Evolutionary conservation across 2,329 filamentous ascomycete species (phyloP), one percentile per base, ranked within the genome.

Genomic region (Beauveria caledonica): DNA sequence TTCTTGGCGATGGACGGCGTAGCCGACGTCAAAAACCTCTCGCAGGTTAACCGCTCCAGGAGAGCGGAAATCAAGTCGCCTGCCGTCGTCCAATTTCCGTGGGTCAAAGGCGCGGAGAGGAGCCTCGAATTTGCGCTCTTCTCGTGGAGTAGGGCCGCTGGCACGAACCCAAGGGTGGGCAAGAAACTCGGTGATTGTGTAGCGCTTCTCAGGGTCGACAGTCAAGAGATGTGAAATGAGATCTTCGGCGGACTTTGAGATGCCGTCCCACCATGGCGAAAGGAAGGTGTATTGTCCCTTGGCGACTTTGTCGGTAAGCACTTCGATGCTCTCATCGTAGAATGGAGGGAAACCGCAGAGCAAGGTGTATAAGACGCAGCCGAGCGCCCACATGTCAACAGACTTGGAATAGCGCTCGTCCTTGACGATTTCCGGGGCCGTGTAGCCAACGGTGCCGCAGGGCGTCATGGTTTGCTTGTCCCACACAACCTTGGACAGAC

Each of bases 201-300:
- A 99, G 19, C 94, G 87, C 79, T 96, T 93, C 63, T 96, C 91
- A 0, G 94, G 94, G 66, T 99, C 92, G 62, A 99, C 94, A 0
- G 91, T 95, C 63, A 99, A 78, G 0, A 99, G 83, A 73, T 99
- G 94, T 5, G 89, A 90, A 61, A 99, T 93, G 10, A 99, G 79
- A 68, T 99, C 93, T 73, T 97, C 91, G 0, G 94, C 94, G 3
- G 90, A 87, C 72, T 94, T 92, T 63, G 93, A 97, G 63, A 99
- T 97, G 62, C 97, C 92, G 67, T 99, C 94, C 94, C 94, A 99
- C 94, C 94, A 99, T 0, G 94, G 94, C 3, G 93, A 97, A 48
- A 99, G 77, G 78, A 99, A 99, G 0, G 94, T 97, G 73, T 94
- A 99, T 76, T 97, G 92, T 53, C 94, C 94, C 69, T 90, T 88